A percentile compares a stretch with the other conserved stretches of the same genome.
Conservation (phyloP, 2,329 filamentous ascomycete genomes). For the Neonectria hederae region DNA sequence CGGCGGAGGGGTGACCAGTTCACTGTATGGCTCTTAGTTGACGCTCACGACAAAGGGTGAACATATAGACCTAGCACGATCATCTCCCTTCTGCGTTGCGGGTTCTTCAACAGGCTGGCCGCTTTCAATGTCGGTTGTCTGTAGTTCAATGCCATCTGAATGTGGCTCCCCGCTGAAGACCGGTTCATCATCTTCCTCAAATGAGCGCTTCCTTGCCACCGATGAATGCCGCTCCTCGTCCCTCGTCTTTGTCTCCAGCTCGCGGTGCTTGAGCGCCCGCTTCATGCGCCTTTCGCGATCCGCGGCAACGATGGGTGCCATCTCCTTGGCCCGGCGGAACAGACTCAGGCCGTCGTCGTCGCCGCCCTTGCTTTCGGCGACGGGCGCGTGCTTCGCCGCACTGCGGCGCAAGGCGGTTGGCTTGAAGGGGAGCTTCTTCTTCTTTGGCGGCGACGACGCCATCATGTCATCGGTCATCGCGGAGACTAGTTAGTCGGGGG, state of each 20-base stretch:
- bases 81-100: constrained; percentile 20
- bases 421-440: constrained; percentile 60
- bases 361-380: constrained; percentile 30
- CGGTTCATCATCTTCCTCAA: constrained; percentile 28
- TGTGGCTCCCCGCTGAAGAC: not conserved
- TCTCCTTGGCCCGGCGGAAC: constrained; percentile 61
- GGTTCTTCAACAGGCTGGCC: constrained; percentile 23
- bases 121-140: not conserved
- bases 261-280: constrained; percentile 40
- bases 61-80: constrained; percentile 36
- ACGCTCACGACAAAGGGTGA: not conserved
- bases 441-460: constrained; percentile 43
- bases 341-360: constrained; percentile 54
- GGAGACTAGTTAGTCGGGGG: constrained; percentile 2
- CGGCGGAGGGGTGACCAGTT: constrained; percentile 49
- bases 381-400: constrained; percentile 35
- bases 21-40: constrained; percentile 40
- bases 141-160: not conserved
- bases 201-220: constrained; percentile 33
- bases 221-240: constrained; percentile 28
- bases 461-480: constrained; percentile 45
- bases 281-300: constrained; percentile 48
- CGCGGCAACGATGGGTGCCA: constrained; percentile 57
- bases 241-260: constrained; percentile 28
- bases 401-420: constrained; percentile 54